Conservation (phyloP, 352 stramenopile species). For the Pythium monospermum region DNA sequence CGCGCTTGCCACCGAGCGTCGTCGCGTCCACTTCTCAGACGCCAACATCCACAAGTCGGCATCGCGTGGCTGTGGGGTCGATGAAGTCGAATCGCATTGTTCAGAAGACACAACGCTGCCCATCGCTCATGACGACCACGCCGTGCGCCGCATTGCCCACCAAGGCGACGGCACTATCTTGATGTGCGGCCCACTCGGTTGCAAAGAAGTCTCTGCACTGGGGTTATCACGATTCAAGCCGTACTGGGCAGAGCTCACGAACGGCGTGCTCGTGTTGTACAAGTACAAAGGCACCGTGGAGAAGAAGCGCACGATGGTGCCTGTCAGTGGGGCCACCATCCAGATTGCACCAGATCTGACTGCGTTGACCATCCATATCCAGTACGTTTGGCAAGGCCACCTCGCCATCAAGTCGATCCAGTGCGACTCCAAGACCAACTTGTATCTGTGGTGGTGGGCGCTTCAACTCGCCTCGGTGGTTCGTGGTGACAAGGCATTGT, state of each 20-base stretch:
- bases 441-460: slow-evolving; percentile 48
- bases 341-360: slow-evolving; percentile 47
- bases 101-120: slow-evolving; percentile 21
- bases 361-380: slow-evolving; percentile 32
- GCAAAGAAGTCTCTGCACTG: slow-evolving; percentile 5
- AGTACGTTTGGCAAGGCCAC: no score
- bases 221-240: slow-evolving; percentile 13
- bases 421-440: background rate
- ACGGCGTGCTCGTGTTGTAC: slow-evolving; percentile 58
- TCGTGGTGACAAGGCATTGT: no score
- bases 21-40: no score
- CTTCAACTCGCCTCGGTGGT: slow-evolving; percentile 46
- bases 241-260: slow-evolving; percentile 65
- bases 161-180: slow-evolving; percentile 44
- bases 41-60: slow-evolving; percentile 25
- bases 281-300: slow-evolving; percentile 52
- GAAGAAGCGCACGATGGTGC: slow-evolving; percentile 39
- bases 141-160: slow-evolving; percentile 32
- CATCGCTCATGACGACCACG: slow-evolving; percentile 13
- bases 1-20: no score
- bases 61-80: slow-evolving; percentile 13
- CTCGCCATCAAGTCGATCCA: background rate
- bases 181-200: slow-evolving; percentile 46
- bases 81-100: slow-evolving; percentile 22
- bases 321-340: slow-evolving; percentile 38